These are phyloP conservation scores for Taxawa tesnikishii DNA, from an alignment of 2,329 filamentous ascomycete species.

Conservation along the genomic window DNA sequence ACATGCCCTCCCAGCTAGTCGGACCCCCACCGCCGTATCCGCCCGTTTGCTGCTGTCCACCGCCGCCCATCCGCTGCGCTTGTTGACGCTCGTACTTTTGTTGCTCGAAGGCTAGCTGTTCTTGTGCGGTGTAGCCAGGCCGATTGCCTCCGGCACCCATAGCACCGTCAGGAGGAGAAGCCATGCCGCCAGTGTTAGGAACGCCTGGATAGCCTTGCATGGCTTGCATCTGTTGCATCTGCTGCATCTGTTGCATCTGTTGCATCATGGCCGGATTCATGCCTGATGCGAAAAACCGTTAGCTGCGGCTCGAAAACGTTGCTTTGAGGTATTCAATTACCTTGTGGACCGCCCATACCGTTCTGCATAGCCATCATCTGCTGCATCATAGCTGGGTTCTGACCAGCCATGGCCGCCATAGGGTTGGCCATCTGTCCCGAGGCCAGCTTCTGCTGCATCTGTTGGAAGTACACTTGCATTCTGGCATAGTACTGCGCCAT, in stretches of 20 bases:
- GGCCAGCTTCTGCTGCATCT: conserved; percentile 74
- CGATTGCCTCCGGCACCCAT: conserved; percentile 16
- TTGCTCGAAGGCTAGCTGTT: conserved; percentile 65
- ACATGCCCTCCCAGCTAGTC: conserved; percentile 97
- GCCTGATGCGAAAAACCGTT: too few relatives aligned
- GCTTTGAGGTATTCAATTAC: conserved; percentile 2
- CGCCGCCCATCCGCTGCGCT: conserved; percentile 36
- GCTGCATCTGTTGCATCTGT: conserved; percentile 55
- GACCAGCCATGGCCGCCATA: conserved; percentile 32
- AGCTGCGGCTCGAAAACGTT: too few relatives aligned
- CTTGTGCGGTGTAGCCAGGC: conserved; percentile 53
- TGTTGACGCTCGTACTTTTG: conserved; percentile 66
- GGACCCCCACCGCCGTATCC: conserved; percentile 46
- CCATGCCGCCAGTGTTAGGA: conserved; percentile 17
- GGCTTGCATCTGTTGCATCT: conserved; percentile 56
- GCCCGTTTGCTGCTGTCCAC: conserved; percentile 23
- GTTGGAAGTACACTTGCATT: conserved; percentile 93
- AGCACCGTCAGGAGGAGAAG: conserved; percentile 7
- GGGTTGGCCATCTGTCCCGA: conserved; percentile 30
- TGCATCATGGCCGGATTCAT: conserved; percentile 66
- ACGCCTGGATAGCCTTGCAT: conserved; percentile 23
- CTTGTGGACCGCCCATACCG: conserved; percentile 10
- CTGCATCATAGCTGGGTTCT: conserved; percentile 42
- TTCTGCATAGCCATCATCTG: conserved; percentile 26
- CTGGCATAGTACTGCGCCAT: conserved; percentile 98